These are phyloP conservation scores for Mycena filopes DNA, from an alignment of 768 basidiomycete species.

Conservation along the genomic window DNA sequence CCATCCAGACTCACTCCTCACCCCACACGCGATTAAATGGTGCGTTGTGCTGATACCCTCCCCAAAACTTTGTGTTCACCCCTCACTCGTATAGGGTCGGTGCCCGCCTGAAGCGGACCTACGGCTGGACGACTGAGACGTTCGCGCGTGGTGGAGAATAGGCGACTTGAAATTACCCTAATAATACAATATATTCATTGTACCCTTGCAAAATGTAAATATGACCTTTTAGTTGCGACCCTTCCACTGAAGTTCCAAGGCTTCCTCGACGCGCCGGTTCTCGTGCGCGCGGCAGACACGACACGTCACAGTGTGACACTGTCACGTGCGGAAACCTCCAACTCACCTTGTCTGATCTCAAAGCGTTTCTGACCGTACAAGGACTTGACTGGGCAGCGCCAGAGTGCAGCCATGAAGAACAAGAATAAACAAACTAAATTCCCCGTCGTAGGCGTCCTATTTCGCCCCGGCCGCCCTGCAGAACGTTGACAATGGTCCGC, in stretches of 20 bases:
- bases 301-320: too few relatives aligned
- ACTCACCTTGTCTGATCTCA: background rate
- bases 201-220: too few relatives aligned
- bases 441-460: slow-evolving; percentile 74
- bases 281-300: too few relatives aligned
- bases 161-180: too few relatives aligned
- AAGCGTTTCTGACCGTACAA: background rate
- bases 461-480: background rate
- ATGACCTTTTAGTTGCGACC: too few relatives aligned
- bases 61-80: background rate
- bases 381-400: background rate
- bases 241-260: too few relatives aligned
- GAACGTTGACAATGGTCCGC: background rate
- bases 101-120: slow-evolving; percentile 17
- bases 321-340: background rate
- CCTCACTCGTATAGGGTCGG: slow-evolving; percentile 2
- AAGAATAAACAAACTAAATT: slow-evolving; percentile 94
- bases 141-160: slow-evolving; percentile 11
- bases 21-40: slow-evolving; percentile 15
- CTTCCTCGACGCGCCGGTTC: too few relatives aligned
- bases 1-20: slow-evolving; percentile 3
- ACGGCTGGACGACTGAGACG: slow-evolving; percentile 13
- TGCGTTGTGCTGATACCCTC: background rate
- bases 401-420: slow-evolving; percentile 72
- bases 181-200: too few relatives aligned